Evolutionary conservation across 2,329 filamentous ascomycete species (phyloP), one percentile per base, ranked within the genome.

Genomic region (Gnomoniopsis sp.): DNA sequence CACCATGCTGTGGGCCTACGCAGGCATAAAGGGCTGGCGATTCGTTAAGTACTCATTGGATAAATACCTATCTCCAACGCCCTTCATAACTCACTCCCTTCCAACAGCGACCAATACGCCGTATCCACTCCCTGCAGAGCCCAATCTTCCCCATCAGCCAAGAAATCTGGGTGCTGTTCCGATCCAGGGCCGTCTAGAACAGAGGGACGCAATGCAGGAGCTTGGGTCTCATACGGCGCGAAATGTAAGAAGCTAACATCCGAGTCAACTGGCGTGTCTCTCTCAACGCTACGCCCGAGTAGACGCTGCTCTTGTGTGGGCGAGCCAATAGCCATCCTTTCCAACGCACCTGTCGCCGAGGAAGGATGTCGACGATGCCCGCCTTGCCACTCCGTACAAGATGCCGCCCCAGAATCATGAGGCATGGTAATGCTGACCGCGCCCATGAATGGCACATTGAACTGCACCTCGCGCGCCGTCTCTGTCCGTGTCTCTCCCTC

Each of bases 361-460:
- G 53, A 55, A 6, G 53, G 46, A 21, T 49, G 53, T 4, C 53
- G 53, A 8, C 44, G 53, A 11, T 55, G 53, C 41, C 53, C 44
- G 14, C 44, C 22, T 43, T 22, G 49, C 55, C 50, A 59, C 50
- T 48, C 12, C 8, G 41, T 33, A 17, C 33, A 17, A 19, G 26
- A 34, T 10, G 47, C 23, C 10, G 14, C 15, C 38, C 22, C 19
- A 47, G 53, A 56, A 63, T 19, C 49, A 17, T 6, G 12, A 6
- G 58, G 49, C 34, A 62, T 53, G 48, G 72, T 74, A 62, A 81
- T 77, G 59, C 75, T 78, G 46, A 81, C 71, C 1, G 75, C 78
- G 23, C 78, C 78, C 2, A 80, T 67, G 60, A 78, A 79, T 0
- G 78, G 78, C 2, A 81, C 72, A 41, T 73, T 74, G 7, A 81